A percentile compares a stretch with the other conserved stretches of the same genome.
Conservation (phyloP, 225 moss, liverwort and hornwort species). For the Pseudisothecium myosuroides region DNA sequence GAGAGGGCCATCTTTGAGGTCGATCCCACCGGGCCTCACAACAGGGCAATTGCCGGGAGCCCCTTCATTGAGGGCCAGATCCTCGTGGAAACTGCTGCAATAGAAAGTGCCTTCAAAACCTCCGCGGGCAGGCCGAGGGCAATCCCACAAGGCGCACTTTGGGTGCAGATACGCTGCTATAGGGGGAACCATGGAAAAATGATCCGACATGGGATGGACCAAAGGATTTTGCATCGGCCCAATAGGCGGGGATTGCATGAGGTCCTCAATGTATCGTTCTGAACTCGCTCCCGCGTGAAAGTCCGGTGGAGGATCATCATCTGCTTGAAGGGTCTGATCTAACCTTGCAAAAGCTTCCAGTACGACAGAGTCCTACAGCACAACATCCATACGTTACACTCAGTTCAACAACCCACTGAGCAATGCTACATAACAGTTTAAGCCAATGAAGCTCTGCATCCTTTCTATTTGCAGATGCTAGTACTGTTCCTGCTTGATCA, state of each 20-base stretch:
- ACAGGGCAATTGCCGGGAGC: slow-evolving; percentile 48
- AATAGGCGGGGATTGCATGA: slow-evolving; percentile 11
- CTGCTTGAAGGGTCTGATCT: slow-evolving; percentile 27
- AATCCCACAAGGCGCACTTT: slow-evolving; percentile 55
- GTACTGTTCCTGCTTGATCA: background rate
- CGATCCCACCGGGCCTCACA: slow-evolving; percentile 45
- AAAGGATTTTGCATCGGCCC: slow-evolving; percentile 12
- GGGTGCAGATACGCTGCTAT: slow-evolving; percentile 32
- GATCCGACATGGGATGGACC: slow-evolving; percentile 4
- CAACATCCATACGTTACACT: background rate
- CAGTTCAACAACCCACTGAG: background rate
- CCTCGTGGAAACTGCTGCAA: slow-evolving; percentile 54
- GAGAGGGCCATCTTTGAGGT: slow-evolving; percentile 49
- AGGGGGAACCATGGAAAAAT: slow-evolving; percentile 15
- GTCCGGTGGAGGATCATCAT: background rate
- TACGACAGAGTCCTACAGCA: slow-evolving; percentile 13
- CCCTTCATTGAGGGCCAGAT: slow-evolving; percentile 45
- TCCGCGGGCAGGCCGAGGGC: slow-evolving; percentile 43
- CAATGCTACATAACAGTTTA: background rate
- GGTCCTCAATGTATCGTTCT: slow-evolving; percentile 19
- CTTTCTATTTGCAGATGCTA: background rate
- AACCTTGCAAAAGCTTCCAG: slow-evolving; percentile 27
- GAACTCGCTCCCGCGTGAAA: slow-evolving; percentile 2
- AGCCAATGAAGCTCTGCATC: background rate
- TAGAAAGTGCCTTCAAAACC: slow-evolving; percentile 26